A percentile compares a stretch with the other conserved stretches of the same genome.
phyloP scores from a whole-genome alignment of 2,329 filamentous ascomycete genomes.

The Orbilia oligospora region DNA sequence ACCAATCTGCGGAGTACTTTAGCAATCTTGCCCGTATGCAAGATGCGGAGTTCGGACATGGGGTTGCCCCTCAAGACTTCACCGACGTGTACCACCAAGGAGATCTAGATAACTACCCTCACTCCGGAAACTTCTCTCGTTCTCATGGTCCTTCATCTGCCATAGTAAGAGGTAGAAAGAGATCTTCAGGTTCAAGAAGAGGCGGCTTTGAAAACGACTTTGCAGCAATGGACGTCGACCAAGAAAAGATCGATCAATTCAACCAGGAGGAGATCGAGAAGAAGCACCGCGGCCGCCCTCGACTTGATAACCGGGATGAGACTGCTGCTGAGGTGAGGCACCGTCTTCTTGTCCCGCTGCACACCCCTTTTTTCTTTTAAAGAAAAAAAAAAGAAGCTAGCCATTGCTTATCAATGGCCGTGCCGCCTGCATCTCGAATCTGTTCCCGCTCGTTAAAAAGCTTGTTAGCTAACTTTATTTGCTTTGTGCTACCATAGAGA shows the following conservation, averaged over 20 bases:
- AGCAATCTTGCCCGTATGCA: slow-evolving; percentile 59
- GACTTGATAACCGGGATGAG: slow-evolving; percentile 82
- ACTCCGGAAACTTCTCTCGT: slow-evolving; percentile 54
- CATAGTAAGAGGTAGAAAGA: slow-evolving; percentile 56
- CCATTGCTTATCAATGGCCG: slow-evolving; percentile 31
- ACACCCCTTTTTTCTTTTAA: slow-evolving; percentile 39
- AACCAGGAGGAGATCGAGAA: slow-evolving; percentile 70
- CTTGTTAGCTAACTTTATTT: slow-evolving; percentile 37
- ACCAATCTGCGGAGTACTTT: slow-evolving; percentile 59
- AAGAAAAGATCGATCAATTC: slow-evolving; percentile 59
- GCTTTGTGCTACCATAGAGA: slow-evolving; percentile 70
- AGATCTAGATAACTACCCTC: slow-evolving; percentile 60
- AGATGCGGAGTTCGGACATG: slow-evolving; percentile 60
- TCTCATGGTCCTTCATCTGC: slow-evolving; percentile 52
- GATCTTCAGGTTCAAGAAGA: slow-evolving; percentile 59
- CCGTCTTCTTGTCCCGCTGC: slow-evolving; percentile 64
- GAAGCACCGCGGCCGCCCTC: slow-evolving; percentile 79
- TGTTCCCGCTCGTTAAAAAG: slow-evolving; percentile 36
- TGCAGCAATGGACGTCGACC: slow-evolving; percentile 57
- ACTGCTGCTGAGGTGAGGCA: slow-evolving; percentile 80
- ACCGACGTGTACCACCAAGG: slow-evolving; percentile 60
- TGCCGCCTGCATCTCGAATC: slow-evolving; percentile 42
- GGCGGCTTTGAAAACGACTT: slow-evolving; percentile 57
- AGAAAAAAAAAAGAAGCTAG: slow-evolving; percentile 25
- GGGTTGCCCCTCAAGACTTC: slow-evolving; percentile 59